Base-by-base conservation (phyloP, 2,329 filamentous ascomycete species). In the Gnomoniopsis sp. region DNA sequence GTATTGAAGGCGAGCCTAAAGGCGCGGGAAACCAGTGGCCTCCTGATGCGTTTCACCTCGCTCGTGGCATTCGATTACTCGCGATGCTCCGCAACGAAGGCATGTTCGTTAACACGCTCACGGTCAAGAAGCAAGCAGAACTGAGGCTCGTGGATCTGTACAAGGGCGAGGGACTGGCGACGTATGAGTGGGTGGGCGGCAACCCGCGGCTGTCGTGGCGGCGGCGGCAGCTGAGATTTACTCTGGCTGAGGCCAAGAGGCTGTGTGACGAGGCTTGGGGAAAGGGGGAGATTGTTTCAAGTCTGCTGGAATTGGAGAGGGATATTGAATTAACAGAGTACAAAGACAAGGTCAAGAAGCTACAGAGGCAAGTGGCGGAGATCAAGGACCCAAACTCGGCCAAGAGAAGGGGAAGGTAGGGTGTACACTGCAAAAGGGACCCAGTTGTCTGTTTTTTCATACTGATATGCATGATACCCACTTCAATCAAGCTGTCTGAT, bases 181-280 rank as follows among this genome's bases (percentile, higher is more conserved):
- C 65, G 50, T 64, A 59, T 14, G 50, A 55, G 10, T 66, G 60
- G 30, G 62, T 67, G 21, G 41, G 43, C 6, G 41, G 61, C 3
- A 65, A 63, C 49, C 63, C 11, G 22, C 21, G 30, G 19, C 15
- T 53, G 19, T 33, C 22, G n/a, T 34, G n/a, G 38, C 41, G 49
- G 36, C 53, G 66, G 55, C 58, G 59, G 8, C 58, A 33, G 2
- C 72, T 72, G 57, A 66, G 60, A 21, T 61, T 74, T 14, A 66
- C 64, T 3, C 55, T 77, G 3, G 46, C 53, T 7, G 65, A 73
- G 46, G 72, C 74, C 58, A 75, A 73, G 64, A 56, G 46, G 2
- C 54, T 73, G n/a, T 69, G 74, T 43, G 72, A 77, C 38, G 62
- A 67, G 17, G 73, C 73, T 0, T 77, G 75, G 75, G 72, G 68